These are phyloP conservation scores for Cyclospora cayetanensis DNA, from an alignment of 169 alveolate genomes.

Conservation along the genomic window DNA sequence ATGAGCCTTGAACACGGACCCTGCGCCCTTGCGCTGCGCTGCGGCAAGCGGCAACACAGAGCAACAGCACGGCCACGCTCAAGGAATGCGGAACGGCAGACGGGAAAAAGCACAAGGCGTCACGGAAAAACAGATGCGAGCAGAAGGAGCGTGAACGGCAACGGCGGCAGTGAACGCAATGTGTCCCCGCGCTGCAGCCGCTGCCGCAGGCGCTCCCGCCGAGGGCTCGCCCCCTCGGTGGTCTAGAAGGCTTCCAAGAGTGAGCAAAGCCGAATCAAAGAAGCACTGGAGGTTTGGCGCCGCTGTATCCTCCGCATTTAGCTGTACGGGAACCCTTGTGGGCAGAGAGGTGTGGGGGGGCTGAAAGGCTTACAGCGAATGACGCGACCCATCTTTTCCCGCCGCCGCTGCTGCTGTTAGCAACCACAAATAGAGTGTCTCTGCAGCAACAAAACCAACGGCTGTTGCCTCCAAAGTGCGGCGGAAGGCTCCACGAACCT, in stretches of 20 bases:
- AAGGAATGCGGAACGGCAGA: background rate
- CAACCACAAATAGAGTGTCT: background rate
- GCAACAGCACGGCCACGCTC: background rate
- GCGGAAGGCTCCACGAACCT: too few relatives aligned
- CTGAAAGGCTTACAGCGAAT: slow-evolving; percentile 16
- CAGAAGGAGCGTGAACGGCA: background rate
- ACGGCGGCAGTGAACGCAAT: background rate
- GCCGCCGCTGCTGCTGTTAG: slow-evolving; percentile 16
- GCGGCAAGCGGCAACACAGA: slow-evolving; percentile 18
- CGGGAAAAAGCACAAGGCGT: background rate
- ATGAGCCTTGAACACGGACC: slow-evolving; percentile 95
- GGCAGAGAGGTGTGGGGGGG: slow-evolving; percentile 43
- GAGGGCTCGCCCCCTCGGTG: too few relatives aligned
- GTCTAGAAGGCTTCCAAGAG: too few relatives aligned
- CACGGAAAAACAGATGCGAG: background rate
- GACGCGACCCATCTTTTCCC: slow-evolving; percentile 20
- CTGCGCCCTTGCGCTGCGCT: slow-evolving; percentile 98
- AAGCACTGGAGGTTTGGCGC: background rate
- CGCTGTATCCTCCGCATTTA: too few relatives aligned
- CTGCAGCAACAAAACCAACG: slow-evolving; percentile 9
- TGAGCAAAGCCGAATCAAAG: background rate
- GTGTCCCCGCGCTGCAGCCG: too few relatives aligned
- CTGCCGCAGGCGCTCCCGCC: background rate
- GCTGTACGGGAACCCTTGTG: too few relatives aligned
- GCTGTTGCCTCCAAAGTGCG: background rate